Evolutionary conservation across 2,329 filamentous ascomycete species (phyloP), one percentile per base, ranked within the genome.

Genomic region (Proliferodiscus dingleyae): DNA sequence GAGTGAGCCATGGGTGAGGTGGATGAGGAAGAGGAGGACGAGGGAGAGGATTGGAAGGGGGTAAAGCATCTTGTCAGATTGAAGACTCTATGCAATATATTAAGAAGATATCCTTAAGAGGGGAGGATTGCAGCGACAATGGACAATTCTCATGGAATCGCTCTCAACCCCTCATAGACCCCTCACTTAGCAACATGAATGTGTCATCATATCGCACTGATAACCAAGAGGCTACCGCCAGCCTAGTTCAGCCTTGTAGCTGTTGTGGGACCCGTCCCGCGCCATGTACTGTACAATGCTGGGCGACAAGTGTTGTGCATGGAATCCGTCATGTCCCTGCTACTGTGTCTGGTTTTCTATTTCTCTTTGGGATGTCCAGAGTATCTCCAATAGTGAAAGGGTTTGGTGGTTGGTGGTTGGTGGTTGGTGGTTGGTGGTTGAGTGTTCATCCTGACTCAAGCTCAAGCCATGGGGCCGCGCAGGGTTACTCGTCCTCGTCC

Each of bases 21-120:
- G 54, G 19, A 58, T 56, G 37, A 55, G 37, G 18, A 44, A 37
- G 11, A 55, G 45, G 19, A 55, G 46, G 24, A 57, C 9, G 26
- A 57, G 33, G 33, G 46, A 46, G 21, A 57, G 46, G 32, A 56
- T 52, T 11, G 55, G 55, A 28, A 56, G 38, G 39, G 53, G 53
- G 29, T 54, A 56, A 24, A 56, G 43, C 55, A 60, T 58, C 38
- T 41, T 56, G 37, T 18, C 16, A 16, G 18, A 21, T 34, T 40
- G 24, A 19, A 15, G 8, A 5, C 13, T 2, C n/a, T 24, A 23
- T n/a, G n/a, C n/a, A n/a, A n/a, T n/a, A n/a, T n/a, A n/a, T n/a
- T n/a, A n/a, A n/a, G n/a, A n/a, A n/a, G n/a, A n/a, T n/a, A n/a
- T n/a, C n/a, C n/a, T n/a, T n/a, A n/a, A n/a, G n/a, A n/a, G n/a